These are phyloP conservation scores for Leersia perrieri DNA, from an alignment of 176 grass and related monocot genomes.

Conservation along the genomic window DNA sequence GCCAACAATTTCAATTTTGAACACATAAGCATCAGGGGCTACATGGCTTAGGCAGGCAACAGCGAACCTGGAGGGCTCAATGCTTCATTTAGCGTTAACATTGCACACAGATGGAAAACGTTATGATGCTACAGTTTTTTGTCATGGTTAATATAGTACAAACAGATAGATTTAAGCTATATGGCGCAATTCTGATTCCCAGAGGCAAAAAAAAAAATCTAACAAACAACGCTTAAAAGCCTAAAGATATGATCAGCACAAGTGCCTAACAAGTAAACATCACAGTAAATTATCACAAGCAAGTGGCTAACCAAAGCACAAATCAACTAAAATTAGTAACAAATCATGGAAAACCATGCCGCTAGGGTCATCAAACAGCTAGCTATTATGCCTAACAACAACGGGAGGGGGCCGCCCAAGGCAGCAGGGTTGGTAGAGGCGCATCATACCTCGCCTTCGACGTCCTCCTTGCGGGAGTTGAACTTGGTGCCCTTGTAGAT, in stretches of 20 bases:
- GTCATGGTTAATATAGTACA: neutral
- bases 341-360: too few relatives aligned
- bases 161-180: neutral
- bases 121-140: neutral
- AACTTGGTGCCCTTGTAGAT: slow-evolving; percentile 89
- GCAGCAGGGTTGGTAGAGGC: neutral
- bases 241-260: neutral
- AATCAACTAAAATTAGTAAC: neutral
- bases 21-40: neutral
- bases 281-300: neutral
- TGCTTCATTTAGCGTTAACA: neutral
- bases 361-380: neutral
- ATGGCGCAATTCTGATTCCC: neutral
- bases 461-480: slow-evolving; percentile 81
- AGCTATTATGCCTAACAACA: neutral
- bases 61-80: neutral
- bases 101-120: neutral
- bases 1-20: neutral
- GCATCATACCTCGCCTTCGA: slow-evolving; percentile 48
- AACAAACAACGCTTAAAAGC: neutral
- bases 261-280: neutral
- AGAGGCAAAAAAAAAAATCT: neutral
- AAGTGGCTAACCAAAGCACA: neutral
- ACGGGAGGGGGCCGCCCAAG: too few relatives aligned
- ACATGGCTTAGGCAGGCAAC: neutral